A percentile compares a stretch with the other conserved stretches of the same genome.
Conservation (phyloP, 2,329 filamentous ascomycete genomes). For the Ophiostoma piceae region DNA sequence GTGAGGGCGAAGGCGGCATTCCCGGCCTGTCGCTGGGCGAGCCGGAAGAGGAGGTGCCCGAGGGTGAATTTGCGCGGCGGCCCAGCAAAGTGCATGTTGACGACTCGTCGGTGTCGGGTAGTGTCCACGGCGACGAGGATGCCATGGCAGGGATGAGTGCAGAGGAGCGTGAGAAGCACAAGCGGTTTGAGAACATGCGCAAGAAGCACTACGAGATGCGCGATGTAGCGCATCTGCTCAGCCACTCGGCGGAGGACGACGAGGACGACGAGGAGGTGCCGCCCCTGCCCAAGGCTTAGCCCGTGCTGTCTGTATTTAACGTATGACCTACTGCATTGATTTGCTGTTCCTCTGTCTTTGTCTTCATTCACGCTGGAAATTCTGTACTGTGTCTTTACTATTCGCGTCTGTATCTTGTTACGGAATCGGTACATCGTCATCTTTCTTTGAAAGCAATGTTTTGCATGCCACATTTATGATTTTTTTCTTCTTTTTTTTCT, state of each 20-base stretch:
- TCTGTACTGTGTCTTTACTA: background rate
- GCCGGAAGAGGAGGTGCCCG: constrained; percentile 68
- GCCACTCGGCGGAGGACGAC: constrained; percentile 64
- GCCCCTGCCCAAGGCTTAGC: constrained; percentile 16
- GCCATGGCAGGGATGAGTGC: constrained; percentile 50
- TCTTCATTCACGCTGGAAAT: no score
- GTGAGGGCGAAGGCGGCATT: constrained; percentile 70
- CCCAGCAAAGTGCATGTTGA: constrained; percentile 75
- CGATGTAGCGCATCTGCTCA: constrained; percentile 81
- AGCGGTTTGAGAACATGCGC: constrained; percentile 80
- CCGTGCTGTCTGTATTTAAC: background rate
- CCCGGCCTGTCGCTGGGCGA: constrained; percentile 88
- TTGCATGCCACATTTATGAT: no score
- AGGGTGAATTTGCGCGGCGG: constrained; percentile 41
- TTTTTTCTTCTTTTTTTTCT: no score
- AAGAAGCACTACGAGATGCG: constrained; percentile 99
- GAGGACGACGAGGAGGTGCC: constrained; percentile 40
- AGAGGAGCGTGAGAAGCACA: constrained; percentile 86
- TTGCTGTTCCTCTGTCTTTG: no score
- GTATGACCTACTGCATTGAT: no score
- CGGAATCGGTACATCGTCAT: no score
- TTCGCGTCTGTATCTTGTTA: background rate
- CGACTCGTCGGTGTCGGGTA: constrained; percentile 37
- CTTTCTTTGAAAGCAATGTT: no score
- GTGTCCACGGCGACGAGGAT: constrained; percentile 51